A percentile compares a stretch with the other conserved stretches of the same genome.
Evolutionary conservation across 1,284 basidiomycete species (phyloP).

Genomic region (Fomitopsis palustris): DNA sequence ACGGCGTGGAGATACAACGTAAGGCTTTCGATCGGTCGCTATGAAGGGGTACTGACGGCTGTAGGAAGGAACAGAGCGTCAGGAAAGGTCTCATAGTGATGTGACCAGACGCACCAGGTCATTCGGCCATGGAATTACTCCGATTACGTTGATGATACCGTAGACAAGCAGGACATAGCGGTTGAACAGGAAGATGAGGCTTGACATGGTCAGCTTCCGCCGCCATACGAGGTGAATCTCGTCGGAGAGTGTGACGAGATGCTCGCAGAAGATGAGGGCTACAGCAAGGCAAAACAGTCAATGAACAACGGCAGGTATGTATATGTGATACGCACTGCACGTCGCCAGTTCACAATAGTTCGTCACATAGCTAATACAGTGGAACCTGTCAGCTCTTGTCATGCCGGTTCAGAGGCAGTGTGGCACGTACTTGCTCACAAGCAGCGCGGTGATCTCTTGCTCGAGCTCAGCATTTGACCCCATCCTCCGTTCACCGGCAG

Average conservation of each 20-base stretch:
- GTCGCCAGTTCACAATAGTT: not conserved
- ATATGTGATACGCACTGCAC: not conserved
- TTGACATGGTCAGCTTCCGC: constrained; percentile 6
- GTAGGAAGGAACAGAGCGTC: not conserved
- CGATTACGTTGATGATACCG: not conserved
- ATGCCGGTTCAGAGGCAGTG: not conserved
- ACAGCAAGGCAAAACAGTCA: no score
- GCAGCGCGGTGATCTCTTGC: not conserved
- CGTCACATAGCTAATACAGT: not conserved
- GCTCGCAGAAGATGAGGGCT: constrained; percentile 12
- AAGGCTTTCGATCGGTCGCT: not conserved
- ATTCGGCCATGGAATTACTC: not conserved
- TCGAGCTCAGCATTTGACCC: not conserved
- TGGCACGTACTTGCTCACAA: not conserved
- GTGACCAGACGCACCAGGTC: not conserved
- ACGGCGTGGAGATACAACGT: not conserved
- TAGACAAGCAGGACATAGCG: constrained; percentile 8
- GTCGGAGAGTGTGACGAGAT: constrained; percentile 8
- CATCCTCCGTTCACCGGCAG: not conserved
- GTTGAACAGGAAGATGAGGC: constrained; percentile 12
- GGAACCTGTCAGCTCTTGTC: no score
- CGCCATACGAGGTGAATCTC: constrained; percentile 11
- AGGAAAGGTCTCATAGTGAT: not conserved
- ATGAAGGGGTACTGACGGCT: not conserved
- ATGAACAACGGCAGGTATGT: no score